A percentile compares a stretch with the other conserved stretches of the same genome.
Evolutionary conservation across 2,329 filamentous ascomycete genomes (phyloP).

Genomic region (Diaporthe citriasiana): DNA sequence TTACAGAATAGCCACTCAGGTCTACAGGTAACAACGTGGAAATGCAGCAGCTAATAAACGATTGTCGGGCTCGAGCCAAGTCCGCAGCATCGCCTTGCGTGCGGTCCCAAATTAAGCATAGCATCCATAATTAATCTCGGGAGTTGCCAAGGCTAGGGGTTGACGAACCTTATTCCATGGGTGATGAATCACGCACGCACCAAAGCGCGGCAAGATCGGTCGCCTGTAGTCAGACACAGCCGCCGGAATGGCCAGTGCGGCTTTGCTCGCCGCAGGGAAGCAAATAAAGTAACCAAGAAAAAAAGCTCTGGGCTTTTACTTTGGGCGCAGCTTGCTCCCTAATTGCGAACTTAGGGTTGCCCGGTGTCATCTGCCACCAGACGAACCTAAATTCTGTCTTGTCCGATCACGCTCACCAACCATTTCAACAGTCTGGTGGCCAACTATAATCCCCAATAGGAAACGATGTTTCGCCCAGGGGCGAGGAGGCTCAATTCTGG

Average conservation of each 20-base stretch:
- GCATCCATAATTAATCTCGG: conserved; percentile 29
- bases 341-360: neutral
- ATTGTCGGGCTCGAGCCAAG: neutral
- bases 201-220: conserved; percentile 9
- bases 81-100: conserved; percentile 3
- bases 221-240: conserved; percentile 5
- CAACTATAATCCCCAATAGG: neutral
- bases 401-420: conserved; percentile 6
- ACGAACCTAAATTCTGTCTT: conserved; percentile 5
- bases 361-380: conserved; percentile 16
- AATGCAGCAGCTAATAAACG: conserved; percentile 10
- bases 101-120: conserved; percentile 19
- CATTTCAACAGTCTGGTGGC: neutral
- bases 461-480: conserved; percentile 15
- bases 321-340: conserved; percentile 1
- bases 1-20: neutral
- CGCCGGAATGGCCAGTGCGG: conserved; percentile 21
- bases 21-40: neutral
- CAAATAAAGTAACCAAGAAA: neutral
- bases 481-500: conserved; percentile 8
- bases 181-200: conserved; percentile 24
- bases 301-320: conserved; percentile 9
- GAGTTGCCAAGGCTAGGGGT: conserved; percentile 11
- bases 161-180: conserved; percentile 21
- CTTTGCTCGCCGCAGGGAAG: neutral